phyloP scores from a whole-genome alignment of 192 early-diverging fungal genomes.

The Coemansia sp. region DNA sequence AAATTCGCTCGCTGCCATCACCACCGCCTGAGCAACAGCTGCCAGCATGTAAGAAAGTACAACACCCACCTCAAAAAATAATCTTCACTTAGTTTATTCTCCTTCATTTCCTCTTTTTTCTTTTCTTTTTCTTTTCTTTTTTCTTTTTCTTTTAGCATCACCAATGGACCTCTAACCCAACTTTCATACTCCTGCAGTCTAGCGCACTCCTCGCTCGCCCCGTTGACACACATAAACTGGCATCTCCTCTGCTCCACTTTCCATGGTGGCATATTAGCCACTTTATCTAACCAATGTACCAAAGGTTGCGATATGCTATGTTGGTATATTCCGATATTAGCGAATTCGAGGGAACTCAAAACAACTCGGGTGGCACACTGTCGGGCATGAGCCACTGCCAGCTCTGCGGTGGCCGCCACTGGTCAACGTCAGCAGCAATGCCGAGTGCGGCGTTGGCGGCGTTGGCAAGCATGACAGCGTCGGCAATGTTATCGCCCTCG shows the following conservation, averaged over 20 bases:
- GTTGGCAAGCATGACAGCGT: conserved; percentile 67
- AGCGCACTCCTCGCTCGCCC: too few relatives aligned
- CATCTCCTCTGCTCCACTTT: not conserved
- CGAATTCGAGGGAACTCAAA: too few relatives aligned
- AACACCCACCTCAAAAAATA: not conserved
- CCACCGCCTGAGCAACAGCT: not conserved
- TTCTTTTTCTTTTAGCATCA: not conserved
- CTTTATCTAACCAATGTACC: not conserved
- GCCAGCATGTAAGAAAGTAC: conserved; percentile 6
- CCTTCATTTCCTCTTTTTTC: not conserved
- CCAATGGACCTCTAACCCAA: not conserved
- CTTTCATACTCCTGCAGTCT: not conserved
- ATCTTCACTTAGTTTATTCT: not conserved
- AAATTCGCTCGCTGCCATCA: not conserved
- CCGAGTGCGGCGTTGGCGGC: conserved; percentile 33
- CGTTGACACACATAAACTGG: too few relatives aligned
- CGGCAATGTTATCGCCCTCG: conserved; percentile 77
- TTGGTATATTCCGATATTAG: too few relatives aligned
- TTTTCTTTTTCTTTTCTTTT: not conserved
- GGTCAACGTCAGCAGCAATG: conserved; percentile 10
- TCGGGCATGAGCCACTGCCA: conserved; percentile 51
- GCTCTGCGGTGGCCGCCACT: conserved; percentile 41
- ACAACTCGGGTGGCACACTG: conserved; percentile 26
- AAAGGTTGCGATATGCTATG: too few relatives aligned
- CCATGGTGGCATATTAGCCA: too few relatives aligned